A percentile compares a stretch with the other conserved stretches of the same genome.
phyloP scores from a whole-genome alignment of 208 protist genomes.

The Trichomonas tenax region DNA sequence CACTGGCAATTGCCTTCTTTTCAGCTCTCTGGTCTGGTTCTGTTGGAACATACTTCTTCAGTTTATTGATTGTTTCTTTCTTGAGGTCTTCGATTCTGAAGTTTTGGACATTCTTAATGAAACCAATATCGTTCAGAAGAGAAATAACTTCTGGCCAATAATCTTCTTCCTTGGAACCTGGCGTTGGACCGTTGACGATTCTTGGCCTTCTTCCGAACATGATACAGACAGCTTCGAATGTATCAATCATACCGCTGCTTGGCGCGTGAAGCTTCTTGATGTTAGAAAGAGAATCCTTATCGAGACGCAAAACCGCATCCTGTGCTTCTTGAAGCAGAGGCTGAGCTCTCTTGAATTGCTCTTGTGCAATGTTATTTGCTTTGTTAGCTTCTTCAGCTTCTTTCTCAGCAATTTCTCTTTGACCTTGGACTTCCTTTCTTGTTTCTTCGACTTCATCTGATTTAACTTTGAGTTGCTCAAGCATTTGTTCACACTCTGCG shows the following conservation, averaged over 20 bases:
- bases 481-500: neutral
- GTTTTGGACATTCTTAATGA: constrained; percentile 76
- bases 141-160: constrained; percentile 11
- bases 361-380: neutral
- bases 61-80: constrained; percentile 71
- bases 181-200: neutral
- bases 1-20: constrained; percentile 59
- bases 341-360: neutral
- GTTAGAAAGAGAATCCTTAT: neutral
- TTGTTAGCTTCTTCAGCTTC: neutral
- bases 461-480: constrained; percentile 11
- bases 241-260: neutral
- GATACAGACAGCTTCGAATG: constrained; percentile 18
- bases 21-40: constrained; percentile 75
- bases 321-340: neutral
- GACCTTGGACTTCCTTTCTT: neutral
- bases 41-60: constrained; percentile 74
- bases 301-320: neutral
- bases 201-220: neutral
- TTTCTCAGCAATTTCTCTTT: neutral
- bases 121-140: constrained; percentile 69
- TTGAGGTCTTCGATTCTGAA: constrained; percentile 85
- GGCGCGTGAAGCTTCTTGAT: neutral
- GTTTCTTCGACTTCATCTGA: neutral
- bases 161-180: neutral